Conservation (phyloP, 208 protist species). For the Perkinsela sp. region DNA sequence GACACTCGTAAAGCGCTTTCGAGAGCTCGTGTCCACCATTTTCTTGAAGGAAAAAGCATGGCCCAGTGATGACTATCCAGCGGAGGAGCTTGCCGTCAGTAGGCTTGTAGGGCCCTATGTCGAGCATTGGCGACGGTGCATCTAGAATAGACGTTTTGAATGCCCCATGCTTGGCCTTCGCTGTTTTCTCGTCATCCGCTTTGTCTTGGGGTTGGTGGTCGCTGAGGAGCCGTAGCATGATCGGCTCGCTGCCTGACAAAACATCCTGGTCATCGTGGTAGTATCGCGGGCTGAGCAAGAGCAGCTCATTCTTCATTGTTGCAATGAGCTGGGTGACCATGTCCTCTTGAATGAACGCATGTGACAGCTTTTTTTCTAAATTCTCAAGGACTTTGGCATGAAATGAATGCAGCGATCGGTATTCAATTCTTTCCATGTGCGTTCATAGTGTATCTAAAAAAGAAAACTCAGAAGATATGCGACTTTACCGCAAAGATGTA, state of each 20-base stretch:
- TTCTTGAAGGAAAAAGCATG: constrained; percentile 1
- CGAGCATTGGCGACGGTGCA: too few relatives aligned
- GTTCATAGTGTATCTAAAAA: too few relatives aligned
- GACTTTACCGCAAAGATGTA: too few relatives aligned
- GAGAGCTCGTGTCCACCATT: neutral
- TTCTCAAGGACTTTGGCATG: neutral
- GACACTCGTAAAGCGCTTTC: neutral
- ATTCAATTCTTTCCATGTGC: neutral
- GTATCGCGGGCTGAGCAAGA: neutral
- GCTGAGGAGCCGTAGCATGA: neutral
- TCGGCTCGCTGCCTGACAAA: neutral
- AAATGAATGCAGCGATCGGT: neutral
- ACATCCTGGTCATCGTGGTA: neutral
- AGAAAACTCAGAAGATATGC: too few relatives aligned
- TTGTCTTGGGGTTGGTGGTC: neutral
- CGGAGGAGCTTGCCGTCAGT: neutral
- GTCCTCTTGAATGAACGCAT: neutral
- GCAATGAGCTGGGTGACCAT: neutral
- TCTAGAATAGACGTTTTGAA: too few relatives aligned
- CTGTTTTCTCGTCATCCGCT: neutral
- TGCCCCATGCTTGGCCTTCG: too few relatives aligned
- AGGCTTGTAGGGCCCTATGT: too few relatives aligned
- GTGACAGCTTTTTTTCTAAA: neutral
- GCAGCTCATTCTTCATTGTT: neutral
- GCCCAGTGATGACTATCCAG: neutral